phyloP scores from a whole-genome alignment of 78 protist genomes.

The Salpingoeca rosetta region DNA sequence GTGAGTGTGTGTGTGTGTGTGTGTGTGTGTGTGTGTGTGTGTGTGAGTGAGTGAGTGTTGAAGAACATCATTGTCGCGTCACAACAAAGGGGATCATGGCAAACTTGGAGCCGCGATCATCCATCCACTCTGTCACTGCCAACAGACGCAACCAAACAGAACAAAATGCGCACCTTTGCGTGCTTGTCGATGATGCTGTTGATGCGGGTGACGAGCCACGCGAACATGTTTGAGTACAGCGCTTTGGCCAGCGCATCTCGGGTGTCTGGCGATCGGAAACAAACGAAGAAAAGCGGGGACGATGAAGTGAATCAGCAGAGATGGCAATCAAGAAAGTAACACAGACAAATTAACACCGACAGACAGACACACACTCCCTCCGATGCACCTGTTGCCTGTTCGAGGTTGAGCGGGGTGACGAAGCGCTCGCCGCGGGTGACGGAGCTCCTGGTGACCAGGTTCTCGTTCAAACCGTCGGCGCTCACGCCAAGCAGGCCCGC shows the following conservation, averaged over 20 bases:
- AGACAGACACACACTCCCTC: too few species aligned
- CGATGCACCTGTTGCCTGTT: constrained; percentile 16
- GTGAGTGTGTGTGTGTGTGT: too few species aligned
- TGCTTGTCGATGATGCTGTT: constrained; percentile 21
- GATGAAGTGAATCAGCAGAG: neutral
- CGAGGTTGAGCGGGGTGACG: neutral
- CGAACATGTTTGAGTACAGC: constrained; percentile 59
- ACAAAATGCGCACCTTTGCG: neutral
- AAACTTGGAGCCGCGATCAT: too few species aligned
- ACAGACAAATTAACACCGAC: too few species aligned
- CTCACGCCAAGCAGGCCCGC: constrained; percentile 19
- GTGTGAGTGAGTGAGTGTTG: too few species aligned
- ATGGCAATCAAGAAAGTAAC: neutral
- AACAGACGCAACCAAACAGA: too few species aligned
- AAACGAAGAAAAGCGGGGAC: neutral
- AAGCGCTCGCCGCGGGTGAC: constrained; percentile 16
- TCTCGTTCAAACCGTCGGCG: neutral
- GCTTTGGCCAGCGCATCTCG: constrained; percentile 75
- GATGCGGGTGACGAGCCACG: constrained; percentile 48
- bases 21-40: too few species aligned
- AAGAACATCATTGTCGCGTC: constrained; percentile 88
- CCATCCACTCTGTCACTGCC: too few species aligned
- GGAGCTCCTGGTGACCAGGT: neutral
- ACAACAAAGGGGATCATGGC: constrained; percentile 66
- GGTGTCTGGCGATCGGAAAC: too few species aligned